Evolutionary conservation across 169 alveolate genomes (phyloP), one percentile per base, ranked within the genome.

Genomic region (Eimeria nieschulzi): DNA sequence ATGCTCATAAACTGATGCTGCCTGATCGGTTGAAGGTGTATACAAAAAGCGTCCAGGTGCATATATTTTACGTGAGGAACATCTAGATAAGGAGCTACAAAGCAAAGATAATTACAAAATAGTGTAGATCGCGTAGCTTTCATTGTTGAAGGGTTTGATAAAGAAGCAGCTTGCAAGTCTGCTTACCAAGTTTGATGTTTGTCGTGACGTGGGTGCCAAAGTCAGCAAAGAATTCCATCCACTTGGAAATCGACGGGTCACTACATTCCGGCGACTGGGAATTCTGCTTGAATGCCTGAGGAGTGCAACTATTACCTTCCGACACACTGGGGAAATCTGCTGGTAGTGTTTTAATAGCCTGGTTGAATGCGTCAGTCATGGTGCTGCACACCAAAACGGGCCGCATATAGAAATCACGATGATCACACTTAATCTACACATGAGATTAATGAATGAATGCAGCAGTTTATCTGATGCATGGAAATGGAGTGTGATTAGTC

Each of bases 141-240:
- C 46, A 33, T 33, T 33, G 46, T 33, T 33, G 46, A 33, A 3
- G 46, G 46, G 46, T 33, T 33, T 33, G 46, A 33, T 33, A 33
- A 33, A 3, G 46, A 33, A 33, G 3, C 46, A 3, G 46, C 3
- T 33, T 33, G 46, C 46, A 33, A 33, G 46, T 33, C 46, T 33
- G 26, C 80, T 54, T 90, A 94, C 96, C 98, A 51, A 96, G 94
- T 54, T 96, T 97, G 0, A 96, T 91, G 54, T 94, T 94, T 17
- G 94, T 92, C 53, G 96, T 95, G 63, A 95, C 92, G 80, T 96
- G 98, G 2, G 98, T 96, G 17, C 98, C 98, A 91, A 91, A 95
- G 68, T 91, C 92, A 80, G 94, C 68, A 90, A 96, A 95, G 83
- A 96, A 95, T 23, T 82, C 56, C 94, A 96, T 96, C 98, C 98